Evolutionary conservation across 768 basidiomycete genomes (phyloP).

Genomic region (Boletus huronensis): DNA sequence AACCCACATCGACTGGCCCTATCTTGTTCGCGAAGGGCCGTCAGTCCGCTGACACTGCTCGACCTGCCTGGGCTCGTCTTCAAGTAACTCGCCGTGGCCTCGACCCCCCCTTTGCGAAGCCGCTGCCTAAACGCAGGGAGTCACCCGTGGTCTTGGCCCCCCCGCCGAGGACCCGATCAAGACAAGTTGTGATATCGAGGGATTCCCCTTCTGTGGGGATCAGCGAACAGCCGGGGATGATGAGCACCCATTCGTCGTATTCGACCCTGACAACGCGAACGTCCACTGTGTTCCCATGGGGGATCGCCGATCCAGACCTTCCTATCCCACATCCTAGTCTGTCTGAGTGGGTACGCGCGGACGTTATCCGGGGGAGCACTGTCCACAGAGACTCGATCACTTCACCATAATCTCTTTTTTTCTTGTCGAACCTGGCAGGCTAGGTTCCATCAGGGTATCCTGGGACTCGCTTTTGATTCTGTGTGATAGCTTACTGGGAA

Average conservation of each 20-base stretch:
- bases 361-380: constrained; percentile 27
- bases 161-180: constrained; percentile 32
- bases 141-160: constrained; percentile 26
- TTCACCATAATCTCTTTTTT: too few relatives aligned
- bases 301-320: constrained; percentile 45
- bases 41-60: constrained; percentile 25
- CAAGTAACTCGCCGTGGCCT: constrained; percentile 47
- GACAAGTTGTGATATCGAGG: constrained; percentile 13
- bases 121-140: constrained; percentile 21
- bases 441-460: constrained; percentile 1
- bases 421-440: constrained; percentile 3
- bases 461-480: background rate
- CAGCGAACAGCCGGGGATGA: constrained; percentile 29
- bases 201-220: constrained; percentile 35
- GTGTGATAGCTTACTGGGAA: background rate
- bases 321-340: constrained; percentile 52
- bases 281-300: constrained; percentile 36
- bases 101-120: constrained; percentile 48
- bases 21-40: constrained; percentile 15
- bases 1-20: constrained; percentile 14
- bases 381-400: too few relatives aligned
- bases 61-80: constrained; percentile 51
- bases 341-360: constrained; percentile 54
- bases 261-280: constrained; percentile 15
- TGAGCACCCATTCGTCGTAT: constrained; percentile 14